Evolutionary conservation across 2,329 filamentous ascomycete genomes (phyloP), one percentile per base, ranked within the genome.

Genomic region (Arthrinium phaeospermum): DNA sequence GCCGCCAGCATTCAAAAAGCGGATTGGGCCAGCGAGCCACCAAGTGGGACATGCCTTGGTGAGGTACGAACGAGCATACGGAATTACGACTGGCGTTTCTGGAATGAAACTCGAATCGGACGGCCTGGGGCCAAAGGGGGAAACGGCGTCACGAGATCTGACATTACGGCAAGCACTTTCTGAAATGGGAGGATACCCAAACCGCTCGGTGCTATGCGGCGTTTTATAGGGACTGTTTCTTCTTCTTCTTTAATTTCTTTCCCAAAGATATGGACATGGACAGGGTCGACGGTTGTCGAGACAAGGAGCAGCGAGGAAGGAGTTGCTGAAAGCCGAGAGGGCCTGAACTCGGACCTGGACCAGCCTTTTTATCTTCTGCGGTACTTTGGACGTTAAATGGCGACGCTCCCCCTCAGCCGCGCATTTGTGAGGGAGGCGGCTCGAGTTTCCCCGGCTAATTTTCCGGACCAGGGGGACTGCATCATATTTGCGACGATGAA

Each of bases 101-200:
- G 57, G 57, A 41, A 64, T 10, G 57, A 64, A 41, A 64, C 57
- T 64, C 57, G 34, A 41, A 41, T 41, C 19, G 57, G 57, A 64
- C 19, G 57, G 34, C 57, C 34, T 64, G 57, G 57, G 57, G 57
- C 57, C 57, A 41, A 41, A 30, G 34, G 57, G 57, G 57, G 57
- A 41, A 37, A 64, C 34, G 57, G 57, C 57, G 57, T 64, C 57
- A 64, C 34, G 57, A 64, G 57, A 64, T 64, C 34, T 64, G 57
- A 64, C 57, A 64, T 64, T 64, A 64, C 57, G 57, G 57, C 57
- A 64, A 64, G 57, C 57, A 64, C 57, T 64, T 64, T 64, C 57
- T 64, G 57, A 64, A 13, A 37, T 64, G 57, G 57, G 57, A 64
- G 57, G 57, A 64, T 64, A 64, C 57, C 57, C 57, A 64, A 64